Evolutionary conservation across 2,329 filamentous ascomycete species (phyloP), one percentile per base, ranked within the genome.

Genomic region (Colletotrichum orbiculare): DNA sequence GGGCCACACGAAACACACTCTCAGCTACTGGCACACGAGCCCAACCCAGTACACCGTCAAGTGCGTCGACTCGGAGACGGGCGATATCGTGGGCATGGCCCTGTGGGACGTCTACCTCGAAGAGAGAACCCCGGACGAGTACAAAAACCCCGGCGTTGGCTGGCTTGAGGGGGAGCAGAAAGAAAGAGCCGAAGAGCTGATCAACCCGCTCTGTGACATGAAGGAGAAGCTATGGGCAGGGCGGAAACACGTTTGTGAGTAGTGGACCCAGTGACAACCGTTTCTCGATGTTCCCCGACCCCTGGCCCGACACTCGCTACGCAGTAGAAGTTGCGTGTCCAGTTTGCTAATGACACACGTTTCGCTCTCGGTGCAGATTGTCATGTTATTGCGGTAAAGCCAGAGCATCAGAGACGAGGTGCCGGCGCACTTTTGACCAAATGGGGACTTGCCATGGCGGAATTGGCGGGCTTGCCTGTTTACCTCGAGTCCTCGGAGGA

Each of bases 401-500:
- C 82, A 4, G 72, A 73, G 53, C 70, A 77, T 67, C 81, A 83
- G 65, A 75, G 80, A 34, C 77, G 74, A 60, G 79, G 78, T n/a
- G 76, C 79, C 8, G 82, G 80, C 13, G 74, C 75, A 2, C 69
- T 77, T 34, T 69, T 83, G 42, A 77, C 80, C 52, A 72, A 81
- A 67, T 81, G 76, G 71, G 80, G 78, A 12, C 69, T 74, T 8
- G 71, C 77, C 37, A 69, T 76, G 53, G 73, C 77, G 58, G 73
- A 79, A 55, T 62, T 75, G 25, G 70, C 75, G 13, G 70, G 69
- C 10, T 62, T 83, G 37, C 81, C 81, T 4, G 72, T 82, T 4
- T 84, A 84, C 71, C 75, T 83, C 46, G 82, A 84, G 70, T 79
- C 81, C 2, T 82, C 80, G 1, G 76, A 73, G 6, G 72, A 75